Percentiles rank a stretch among this genome's conserved stretches.
These are phyloP conservation scores for Parascedosporium putredinis DNA, from an alignment of 2,329 filamentous ascomycete species.

Conservation along the genomic window DNA sequence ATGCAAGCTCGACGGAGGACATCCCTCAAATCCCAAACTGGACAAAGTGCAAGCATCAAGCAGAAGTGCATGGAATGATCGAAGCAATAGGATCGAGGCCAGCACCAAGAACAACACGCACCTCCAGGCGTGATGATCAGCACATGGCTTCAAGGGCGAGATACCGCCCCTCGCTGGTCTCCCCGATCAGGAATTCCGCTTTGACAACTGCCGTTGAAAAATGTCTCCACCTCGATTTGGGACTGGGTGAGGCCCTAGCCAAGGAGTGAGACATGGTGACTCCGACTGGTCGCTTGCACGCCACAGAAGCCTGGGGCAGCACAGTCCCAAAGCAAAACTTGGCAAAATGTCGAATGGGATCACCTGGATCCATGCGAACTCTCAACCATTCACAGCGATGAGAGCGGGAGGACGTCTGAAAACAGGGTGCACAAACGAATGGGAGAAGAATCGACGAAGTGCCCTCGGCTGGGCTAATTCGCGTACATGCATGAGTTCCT, in stretches of 20 bases:
- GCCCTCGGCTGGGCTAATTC: neutral
- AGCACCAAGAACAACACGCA: neutral
- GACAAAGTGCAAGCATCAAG: too few relatives aligned
- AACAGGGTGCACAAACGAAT: neutral
- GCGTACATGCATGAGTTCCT: neutral
- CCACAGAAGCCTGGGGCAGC: neutral
- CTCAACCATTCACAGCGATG: neutral
- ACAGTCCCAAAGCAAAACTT: neutral
- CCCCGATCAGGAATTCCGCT: too few relatives aligned
- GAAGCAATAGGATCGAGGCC: neutral
- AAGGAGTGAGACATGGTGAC: neutral
- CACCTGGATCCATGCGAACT: neutral
- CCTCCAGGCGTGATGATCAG: neutral
- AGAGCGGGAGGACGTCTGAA: too few relatives aligned
- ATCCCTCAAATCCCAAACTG: too few relatives aligned
- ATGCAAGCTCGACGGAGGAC: too few relatives aligned
- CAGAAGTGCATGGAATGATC: too few relatives aligned
- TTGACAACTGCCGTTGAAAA: too few relatives aligned
- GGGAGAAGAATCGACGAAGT: neutral
- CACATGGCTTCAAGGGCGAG: neutral
- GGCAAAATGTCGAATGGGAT: neutral
- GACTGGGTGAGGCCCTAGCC: too few relatives aligned
- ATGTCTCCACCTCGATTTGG: too few relatives aligned
- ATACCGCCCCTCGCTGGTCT: neutral
- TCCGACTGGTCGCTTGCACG: neutral